phyloP scores from a whole-genome alignment of 2,329 filamentous ascomycete species.

The Ophiognomonia clavigignenti-juglandacearum region DNA sequence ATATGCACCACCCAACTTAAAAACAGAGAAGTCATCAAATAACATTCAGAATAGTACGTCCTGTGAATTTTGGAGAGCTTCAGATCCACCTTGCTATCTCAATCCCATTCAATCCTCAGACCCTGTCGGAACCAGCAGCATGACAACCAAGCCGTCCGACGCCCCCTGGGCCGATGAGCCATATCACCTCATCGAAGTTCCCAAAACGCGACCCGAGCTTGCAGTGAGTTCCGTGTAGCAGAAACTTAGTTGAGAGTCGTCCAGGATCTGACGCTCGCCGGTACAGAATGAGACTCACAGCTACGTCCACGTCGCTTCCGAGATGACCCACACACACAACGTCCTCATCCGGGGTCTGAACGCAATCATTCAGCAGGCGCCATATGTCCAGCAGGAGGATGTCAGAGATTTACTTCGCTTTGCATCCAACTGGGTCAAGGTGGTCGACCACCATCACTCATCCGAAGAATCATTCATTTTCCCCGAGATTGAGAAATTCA shows the following conservation, averaged over 20 bases:
- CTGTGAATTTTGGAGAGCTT: too few species aligned
- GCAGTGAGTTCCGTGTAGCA: background rate
- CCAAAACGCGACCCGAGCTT: slow-evolving; percentile 5
- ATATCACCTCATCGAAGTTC: slow-evolving; percentile 3
- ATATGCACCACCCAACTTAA: too few species aligned
- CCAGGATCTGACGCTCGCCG: background rate
- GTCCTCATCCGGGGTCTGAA: slow-evolving; percentile 28
- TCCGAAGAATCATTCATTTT: too few species aligned
- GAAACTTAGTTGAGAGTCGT: background rate
- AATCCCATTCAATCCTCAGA: too few species aligned
- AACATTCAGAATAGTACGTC: too few species aligned
- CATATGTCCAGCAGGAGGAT: too few species aligned
- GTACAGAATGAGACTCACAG: slow-evolving; percentile 5
- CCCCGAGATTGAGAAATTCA: too few species aligned
- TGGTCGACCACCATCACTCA: too few species aligned
- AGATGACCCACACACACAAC: slow-evolving; percentile 27
- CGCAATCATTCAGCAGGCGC: slow-evolving; percentile 26
- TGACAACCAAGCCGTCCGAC: slow-evolving; percentile 12
- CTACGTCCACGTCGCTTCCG: slow-evolving; percentile 10
- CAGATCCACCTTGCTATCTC: too few species aligned
- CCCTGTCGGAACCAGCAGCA: background rate
- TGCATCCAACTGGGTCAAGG: too few species aligned
- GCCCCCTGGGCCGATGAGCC: slow-evolving; percentile 4
- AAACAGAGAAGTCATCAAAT: too few species aligned
- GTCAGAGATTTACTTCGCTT: too few species aligned